A percentile compares a stretch with the other conserved stretches of the same genome.
Conservation (phyloP, 2,329 filamentous ascomycete species). For the Aureobasidium pullulans region DNA sequence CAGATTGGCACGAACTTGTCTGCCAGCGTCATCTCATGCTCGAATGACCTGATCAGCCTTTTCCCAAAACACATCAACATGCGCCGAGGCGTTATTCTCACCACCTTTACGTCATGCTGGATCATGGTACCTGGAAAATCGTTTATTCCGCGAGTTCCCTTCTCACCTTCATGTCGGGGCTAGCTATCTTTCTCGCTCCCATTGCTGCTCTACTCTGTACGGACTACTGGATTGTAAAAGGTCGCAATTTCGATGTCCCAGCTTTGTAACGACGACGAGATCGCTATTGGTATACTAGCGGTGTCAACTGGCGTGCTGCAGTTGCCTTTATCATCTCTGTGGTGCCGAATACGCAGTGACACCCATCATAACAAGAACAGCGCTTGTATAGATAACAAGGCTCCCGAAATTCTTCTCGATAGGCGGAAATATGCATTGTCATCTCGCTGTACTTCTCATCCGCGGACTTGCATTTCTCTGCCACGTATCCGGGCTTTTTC, state of each 20-base stretch:
- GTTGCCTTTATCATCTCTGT: conserved; percentile 51
- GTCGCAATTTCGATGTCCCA: conserved; percentile 33
- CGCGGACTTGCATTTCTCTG: too few relatives aligned
- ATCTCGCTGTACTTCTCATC: too few relatives aligned
- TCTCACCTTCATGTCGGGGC: conserved; percentile 51
- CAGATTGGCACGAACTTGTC: conserved; percentile 45
- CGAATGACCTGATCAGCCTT: conserved; percentile 46
- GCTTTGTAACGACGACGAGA: conserved; percentile 44
- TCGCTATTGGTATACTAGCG: conserved; percentile 45
- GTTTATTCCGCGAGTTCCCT: conserved; percentile 51
- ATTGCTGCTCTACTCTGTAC: conserved; percentile 53
- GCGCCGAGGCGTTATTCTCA: conserved; percentile 37
- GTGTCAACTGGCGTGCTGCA: conserved; percentile 54
- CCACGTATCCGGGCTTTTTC: too few relatives aligned
- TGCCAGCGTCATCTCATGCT: conserved; percentile 46
- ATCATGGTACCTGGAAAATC: conserved; percentile 59
- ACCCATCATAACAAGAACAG: too few relatives aligned
- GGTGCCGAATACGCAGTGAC: conserved; percentile 42
- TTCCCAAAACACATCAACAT: conserved; percentile 46
- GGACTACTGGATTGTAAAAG: conserved; percentile 54
- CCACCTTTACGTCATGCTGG: conserved; percentile 43
- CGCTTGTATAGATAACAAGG: too few relatives aligned
- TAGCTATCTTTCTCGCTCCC: conserved; percentile 57
- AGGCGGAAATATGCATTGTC: too few relatives aligned
- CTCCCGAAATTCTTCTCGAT: too few relatives aligned